Conservation (phyloP, 163 green algal genomes). For the Scenedesmus sp. region DNA sequence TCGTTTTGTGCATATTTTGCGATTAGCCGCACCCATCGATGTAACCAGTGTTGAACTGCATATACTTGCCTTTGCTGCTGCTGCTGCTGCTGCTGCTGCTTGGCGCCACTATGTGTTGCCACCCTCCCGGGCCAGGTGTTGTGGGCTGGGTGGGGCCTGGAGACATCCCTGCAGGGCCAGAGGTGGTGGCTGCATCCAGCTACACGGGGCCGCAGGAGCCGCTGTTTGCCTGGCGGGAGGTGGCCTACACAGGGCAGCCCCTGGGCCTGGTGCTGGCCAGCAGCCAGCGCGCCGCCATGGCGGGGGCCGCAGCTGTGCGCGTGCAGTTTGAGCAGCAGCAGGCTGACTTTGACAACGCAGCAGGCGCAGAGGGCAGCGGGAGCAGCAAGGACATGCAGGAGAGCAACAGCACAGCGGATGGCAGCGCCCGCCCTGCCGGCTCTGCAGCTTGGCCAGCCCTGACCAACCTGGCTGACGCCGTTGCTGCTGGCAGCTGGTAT, state of each 20-base stretch:
- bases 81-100: not conserved
- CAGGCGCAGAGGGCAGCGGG: not conserved
- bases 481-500: conserved; percentile 45
- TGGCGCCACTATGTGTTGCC: not conserved
- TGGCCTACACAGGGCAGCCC: conserved; percentile 67
- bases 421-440: not conserved
- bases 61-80: too few relatives aligned
- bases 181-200: not conserved
- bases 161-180: conserved; percentile 63
- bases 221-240: conserved; percentile 30
- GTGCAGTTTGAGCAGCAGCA: conserved; percentile 56
- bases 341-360: not conserved
- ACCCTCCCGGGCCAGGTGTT: too few relatives aligned
- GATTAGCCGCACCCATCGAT: too few relatives aligned
- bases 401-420: not conserved
- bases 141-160: conserved; percentile 64
- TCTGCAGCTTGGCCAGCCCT: not conserved
- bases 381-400: not conserved
- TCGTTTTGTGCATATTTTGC: too few relatives aligned
- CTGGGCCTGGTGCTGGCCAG: conserved; percentile 70
- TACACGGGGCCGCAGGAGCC: conserved; percentile 10
- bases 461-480: conserved; percentile 23
- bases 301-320: conserved; percentile 35
- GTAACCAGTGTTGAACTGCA: too few relatives aligned
- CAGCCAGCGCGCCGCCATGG: conserved; percentile 51